These are phyloP conservation scores for Rhododendron griersonianum DNA, from an alignment of 148 eudicot species.

Conservation along the genomic window DNA sequence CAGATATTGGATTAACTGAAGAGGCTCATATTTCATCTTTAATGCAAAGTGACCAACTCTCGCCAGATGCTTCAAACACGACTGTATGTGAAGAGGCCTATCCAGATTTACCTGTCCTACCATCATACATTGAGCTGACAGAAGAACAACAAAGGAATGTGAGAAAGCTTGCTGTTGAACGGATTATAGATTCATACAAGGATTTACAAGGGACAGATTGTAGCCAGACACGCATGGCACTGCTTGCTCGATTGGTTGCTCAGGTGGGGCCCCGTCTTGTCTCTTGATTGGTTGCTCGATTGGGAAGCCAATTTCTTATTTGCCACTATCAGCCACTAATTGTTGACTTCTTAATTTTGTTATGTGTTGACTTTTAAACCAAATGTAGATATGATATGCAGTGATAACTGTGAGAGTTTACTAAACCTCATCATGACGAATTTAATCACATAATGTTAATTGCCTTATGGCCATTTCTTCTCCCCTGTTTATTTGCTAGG, in stretches of 20 bases:
- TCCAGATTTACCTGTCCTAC: constrained; percentile 58
- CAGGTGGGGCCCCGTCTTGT: constrained; percentile 56
- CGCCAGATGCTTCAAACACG: constrained; percentile 43
- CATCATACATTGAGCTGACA: constrained; percentile 57
- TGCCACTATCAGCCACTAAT: not conserved
- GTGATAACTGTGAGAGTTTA: constrained; percentile 11
- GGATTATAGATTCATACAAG: constrained; percentile 55
- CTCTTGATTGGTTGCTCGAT: constrained; percentile 20
- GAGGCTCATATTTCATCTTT: constrained; percentile 30
- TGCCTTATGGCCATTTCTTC: not conserved
- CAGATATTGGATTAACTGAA: constrained; percentile 32
- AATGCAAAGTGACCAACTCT: constrained; percentile 51
- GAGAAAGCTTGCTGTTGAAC: constrained; percentile 54
- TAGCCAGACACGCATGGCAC: constrained; percentile 57
- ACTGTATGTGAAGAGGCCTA: constrained; percentile 47
- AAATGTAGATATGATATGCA: not conserved
- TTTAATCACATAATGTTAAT: not conserved
- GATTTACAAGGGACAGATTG: constrained; percentile 39
- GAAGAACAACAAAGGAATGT: constrained; percentile 45
- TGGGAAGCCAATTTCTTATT: constrained; percentile 14
- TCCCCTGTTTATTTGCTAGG: not conserved
- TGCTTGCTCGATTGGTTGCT: constrained; percentile 82
- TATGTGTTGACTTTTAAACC: not conserved
- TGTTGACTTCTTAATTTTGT: not conserved
- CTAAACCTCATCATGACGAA: not conserved